Conservation (phyloP, 2,329 filamentous ascomycete species). For the Fusarium denticulatum region DNA sequence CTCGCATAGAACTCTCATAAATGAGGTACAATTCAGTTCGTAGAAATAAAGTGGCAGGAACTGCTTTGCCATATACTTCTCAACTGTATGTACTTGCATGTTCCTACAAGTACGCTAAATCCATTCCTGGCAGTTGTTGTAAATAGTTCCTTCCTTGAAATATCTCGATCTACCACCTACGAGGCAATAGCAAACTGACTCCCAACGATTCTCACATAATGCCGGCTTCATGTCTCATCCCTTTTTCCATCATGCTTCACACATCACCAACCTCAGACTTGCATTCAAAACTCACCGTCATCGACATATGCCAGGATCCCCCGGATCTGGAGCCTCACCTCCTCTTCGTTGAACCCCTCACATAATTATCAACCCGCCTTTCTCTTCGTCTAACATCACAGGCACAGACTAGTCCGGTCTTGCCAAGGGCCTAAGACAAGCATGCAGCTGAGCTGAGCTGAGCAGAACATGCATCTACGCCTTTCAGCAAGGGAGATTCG, state of each 20-base stretch:
- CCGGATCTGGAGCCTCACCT: slow-evolving; percentile 21
- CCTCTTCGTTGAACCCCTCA: slow-evolving; percentile 21
- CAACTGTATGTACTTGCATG: background rate
- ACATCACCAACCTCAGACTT: background rate
- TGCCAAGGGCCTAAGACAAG: slow-evolving; percentile 32
- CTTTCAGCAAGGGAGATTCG: slow-evolving; percentile 16
- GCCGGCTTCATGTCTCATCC: slow-evolving; percentile 17
- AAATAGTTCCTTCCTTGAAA: background rate
- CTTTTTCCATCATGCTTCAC: background rate
- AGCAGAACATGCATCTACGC: background rate
- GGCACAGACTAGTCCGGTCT: slow-evolving; percentile 1
- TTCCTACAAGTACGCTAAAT: background rate
- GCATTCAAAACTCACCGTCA: background rate
- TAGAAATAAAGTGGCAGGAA: background rate
- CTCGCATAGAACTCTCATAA: background rate
- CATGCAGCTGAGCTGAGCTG: slow-evolving; percentile 1
- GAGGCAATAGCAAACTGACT: background rate
- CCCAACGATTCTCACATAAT: background rate
- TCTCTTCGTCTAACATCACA: background rate
- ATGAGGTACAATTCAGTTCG: background rate
- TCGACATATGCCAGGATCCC: slow-evolving; percentile 6
- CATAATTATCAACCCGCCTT: slow-evolving; percentile 11
- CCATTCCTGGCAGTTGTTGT: background rate
- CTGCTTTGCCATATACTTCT: background rate
- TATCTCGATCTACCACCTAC: background rate